Conservation (phyloP, 2,329 filamentous ascomycete species). For the Diaporthe eres region DNA sequence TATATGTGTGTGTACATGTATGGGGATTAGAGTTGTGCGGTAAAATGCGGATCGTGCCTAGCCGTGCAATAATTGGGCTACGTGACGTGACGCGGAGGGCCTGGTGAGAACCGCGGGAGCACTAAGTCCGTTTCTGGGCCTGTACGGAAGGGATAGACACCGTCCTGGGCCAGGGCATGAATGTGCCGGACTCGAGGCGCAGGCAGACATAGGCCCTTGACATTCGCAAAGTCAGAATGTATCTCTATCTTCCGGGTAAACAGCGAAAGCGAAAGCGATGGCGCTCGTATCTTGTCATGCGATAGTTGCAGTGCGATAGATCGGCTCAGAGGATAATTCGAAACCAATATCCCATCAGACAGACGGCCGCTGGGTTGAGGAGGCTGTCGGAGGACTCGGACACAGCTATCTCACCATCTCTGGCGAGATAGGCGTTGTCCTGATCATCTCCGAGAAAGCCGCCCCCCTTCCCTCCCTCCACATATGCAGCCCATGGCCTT, state of each 20-base stretch:
- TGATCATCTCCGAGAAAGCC: not conserved
- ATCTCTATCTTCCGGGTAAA: not conserved
- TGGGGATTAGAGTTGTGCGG: constrained; percentile 11
- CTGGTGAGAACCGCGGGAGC: not conserved
- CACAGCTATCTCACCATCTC: not conserved
- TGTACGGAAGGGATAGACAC: not conserved
- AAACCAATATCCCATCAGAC: not conserved
- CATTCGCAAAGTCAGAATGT: not conserved
- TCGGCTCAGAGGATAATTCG: not conserved
- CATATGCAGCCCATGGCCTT: not conserved
- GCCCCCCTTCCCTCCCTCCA: not conserved
- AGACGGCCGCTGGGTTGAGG: not conserved
- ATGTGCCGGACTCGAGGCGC: not conserved
- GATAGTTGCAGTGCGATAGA: not conserved
- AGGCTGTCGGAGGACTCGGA: not conserved
- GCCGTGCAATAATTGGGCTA: not conserved
- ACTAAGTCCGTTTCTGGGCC: not conserved
- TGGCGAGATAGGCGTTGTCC: not conserved
- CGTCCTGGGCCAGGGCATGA: not conserved
- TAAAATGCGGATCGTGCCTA: constrained; percentile 12
- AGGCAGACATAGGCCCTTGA: not conserved
- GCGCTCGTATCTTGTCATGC: not conserved
- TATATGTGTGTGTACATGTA: not conserved
- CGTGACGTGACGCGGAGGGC: constrained; percentile 1
- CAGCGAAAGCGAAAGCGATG: not conserved